Evolutionary conservation across 441 rosid genomes (phyloP).

Genomic region (Omphalea diandra): DNA sequence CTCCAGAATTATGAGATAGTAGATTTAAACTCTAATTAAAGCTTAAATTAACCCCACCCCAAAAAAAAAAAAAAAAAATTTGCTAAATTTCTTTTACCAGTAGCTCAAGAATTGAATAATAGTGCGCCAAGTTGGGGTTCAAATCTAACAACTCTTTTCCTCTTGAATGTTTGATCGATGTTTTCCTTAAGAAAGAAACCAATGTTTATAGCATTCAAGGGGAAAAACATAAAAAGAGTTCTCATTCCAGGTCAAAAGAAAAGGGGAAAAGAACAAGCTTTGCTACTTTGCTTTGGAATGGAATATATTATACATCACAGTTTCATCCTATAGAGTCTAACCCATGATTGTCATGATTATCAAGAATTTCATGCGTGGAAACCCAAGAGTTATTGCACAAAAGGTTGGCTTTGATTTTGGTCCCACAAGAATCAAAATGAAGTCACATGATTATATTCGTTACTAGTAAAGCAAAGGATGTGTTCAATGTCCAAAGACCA

Average conservation of each 20-base stretch:
- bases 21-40: too few species aligned
- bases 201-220: too few species aligned
- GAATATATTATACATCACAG: background rate
- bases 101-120: too few species aligned
- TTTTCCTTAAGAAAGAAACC: too few species aligned
- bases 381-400: constrained; percentile 2
- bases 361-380: constrained; percentile 19
- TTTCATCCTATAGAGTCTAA: background rate
- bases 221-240: too few species aligned
- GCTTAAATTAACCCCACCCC: too few species aligned
- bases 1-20: background rate
- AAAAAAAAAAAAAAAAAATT: too few species aligned
- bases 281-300: background rate
- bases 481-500: background rate
- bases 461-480: background rate
- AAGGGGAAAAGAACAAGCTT: background rate
- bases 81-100: too few species aligned
- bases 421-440: constrained; percentile 8
- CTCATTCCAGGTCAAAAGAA: too few species aligned
- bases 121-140: too few species aligned
- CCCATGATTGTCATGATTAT: constrained; percentile 21
- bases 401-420: constrained; percentile 14
- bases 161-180: too few species aligned
- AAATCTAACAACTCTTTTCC: too few species aligned
- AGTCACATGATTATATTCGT: background rate